Evolutionary conservation across 768 basidiomycete genomes (phyloP), one percentile per base, ranked within the genome.

Genomic region (Pulveroboletus sp.): DNA sequence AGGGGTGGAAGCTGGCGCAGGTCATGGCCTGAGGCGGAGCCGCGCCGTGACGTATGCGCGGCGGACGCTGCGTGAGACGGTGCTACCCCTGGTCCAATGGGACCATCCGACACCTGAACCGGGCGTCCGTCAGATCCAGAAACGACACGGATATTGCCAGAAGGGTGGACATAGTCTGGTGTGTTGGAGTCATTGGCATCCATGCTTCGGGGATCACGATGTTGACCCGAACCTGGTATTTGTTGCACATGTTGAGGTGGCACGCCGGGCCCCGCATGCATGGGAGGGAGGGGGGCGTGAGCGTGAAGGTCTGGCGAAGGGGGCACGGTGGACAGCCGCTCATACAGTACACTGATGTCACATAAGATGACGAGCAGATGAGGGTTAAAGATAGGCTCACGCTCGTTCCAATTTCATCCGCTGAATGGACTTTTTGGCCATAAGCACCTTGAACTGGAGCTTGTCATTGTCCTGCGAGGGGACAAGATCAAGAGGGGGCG

Each of bases 401-500:
- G 89, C 88, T 73, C 90, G 76, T 70, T 93, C 90, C 50, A 93
- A 74, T 69, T 89, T 86, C 80, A 91, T 86, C 37, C 90, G 78
- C 66, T 89, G 88, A 38, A 93, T 89, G 61, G 81, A 84, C 59
- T 83, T 82, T 69, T 87, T 91, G 28, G 89, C 81, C 63, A 84
- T 76, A 27, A 89, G 72, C 33, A 90, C 81, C 67, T 89, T 88
- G 75, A 83, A 81, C 64, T 86, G 80, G 51, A 93, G 77, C 70
- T 84, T 89, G 75, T 92, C 90, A 69, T 93, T 93, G 70, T 92
- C 89, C 90, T 93, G 63, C 37, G 60, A 42, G 39, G 8, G 47
- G 44, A 55, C 28, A 48, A 28, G 1, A 36, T 43, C 14, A 17
- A 49, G 31, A 56, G 45, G 42, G 33, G 47, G 45, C 33, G 52